Percentiles rank a stretch among this genome's conserved stretches.
These are phyloP conservation scores for Dryas octopetala DNA, from an alignment of 306 rosid species.

Conservation along the genomic window DNA sequence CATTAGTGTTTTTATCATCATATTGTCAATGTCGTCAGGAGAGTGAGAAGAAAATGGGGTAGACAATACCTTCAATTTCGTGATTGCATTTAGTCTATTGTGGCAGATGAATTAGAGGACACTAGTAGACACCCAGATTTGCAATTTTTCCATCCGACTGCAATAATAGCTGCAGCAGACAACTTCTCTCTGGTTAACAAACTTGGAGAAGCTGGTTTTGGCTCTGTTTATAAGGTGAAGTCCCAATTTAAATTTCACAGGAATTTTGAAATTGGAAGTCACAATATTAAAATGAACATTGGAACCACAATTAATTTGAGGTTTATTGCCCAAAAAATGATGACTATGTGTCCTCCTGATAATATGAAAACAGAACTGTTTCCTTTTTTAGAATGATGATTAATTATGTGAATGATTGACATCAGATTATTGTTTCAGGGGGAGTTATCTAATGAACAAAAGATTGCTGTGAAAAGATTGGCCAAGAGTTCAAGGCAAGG, in stretches of 20 bases:
- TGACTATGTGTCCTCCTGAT: too few relatives aligned
- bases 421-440: constrained; percentile 9
- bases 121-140: constrained; percentile 2
- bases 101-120: constrained; percentile 11
- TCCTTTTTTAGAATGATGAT: background rate
- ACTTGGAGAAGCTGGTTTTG: constrained; percentile 25
- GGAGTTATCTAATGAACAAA: constrained; percentile 4
- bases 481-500: constrained; percentile 55
- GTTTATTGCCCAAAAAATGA: too few relatives aligned
- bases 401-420: background rate
- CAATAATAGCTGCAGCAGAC: constrained; percentile 13
- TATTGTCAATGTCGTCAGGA: background rate
- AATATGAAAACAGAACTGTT: background rate
- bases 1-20: too few relatives aligned
- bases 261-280: too few relatives aligned
- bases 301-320: background rate
- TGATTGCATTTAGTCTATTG: background rate
- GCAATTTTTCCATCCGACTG: constrained; percentile 2
- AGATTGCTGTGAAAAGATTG: constrained; percentile 45
- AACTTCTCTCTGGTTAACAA: constrained; percentile 1
- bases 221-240: constrained; percentile 21
- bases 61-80: background rate
- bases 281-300: background rate
- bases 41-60: background rate
- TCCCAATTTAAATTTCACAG: background rate